These are phyloP conservation scores for Fremontodendron californicum DNA, from an alignment of 345 rosid genomes.

Conservation along the genomic window DNA sequence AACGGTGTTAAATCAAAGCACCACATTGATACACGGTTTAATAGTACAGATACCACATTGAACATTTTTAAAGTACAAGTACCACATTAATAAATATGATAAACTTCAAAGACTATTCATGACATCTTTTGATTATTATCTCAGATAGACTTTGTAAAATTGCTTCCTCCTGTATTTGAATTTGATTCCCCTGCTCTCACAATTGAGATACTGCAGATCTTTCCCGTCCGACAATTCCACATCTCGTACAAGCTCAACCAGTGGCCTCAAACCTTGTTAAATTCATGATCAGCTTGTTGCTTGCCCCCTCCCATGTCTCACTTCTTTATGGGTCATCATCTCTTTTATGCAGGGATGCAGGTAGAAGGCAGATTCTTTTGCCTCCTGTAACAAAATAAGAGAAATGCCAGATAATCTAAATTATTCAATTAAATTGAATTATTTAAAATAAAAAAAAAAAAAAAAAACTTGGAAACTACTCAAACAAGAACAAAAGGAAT, in stretches of 20 bases:
- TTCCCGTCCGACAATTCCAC: not conserved
- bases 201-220: not conserved
- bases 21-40: too few relatives aligned
- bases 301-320: not conserved
- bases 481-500: not conserved
- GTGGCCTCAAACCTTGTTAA: not conserved
- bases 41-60: too few relatives aligned
- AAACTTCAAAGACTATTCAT: too few relatives aligned
- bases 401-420: not conserved
- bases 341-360: not conserved
- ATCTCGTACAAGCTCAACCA: not conserved
- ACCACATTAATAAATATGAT: too few relatives aligned
- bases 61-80: too few relatives aligned
- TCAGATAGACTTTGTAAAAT: not conserved
- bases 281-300: not conserved
- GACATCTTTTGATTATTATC: not conserved
- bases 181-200: not conserved
- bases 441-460: not conserved
- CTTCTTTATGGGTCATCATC: not conserved
- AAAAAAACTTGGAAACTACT: not conserved
- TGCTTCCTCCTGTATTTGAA: not conserved
- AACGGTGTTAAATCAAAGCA: too few relatives aligned
- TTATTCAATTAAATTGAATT: not conserved
- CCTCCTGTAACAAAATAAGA: conserved; percentile 6
- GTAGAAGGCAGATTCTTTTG: not conserved